Base-by-base conservation (phyloP, 441 rosid species). In the Brassica hybrid region DNA sequence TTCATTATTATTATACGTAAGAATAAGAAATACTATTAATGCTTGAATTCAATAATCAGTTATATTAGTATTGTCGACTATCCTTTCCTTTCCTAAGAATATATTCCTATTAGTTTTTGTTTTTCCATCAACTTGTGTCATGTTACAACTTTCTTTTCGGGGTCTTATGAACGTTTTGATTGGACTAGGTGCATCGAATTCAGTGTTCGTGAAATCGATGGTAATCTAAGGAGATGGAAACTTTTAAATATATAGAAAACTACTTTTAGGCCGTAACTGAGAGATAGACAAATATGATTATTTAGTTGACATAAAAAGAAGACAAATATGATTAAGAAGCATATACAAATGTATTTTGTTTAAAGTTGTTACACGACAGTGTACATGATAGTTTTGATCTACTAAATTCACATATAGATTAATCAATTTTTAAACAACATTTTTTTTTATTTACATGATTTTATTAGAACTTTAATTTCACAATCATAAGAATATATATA, bases 171-270 rank as follows among this genome's bases (percentile, higher is more conserved):
- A 43, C 50, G n/a, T 38, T 9, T 2, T 50, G 41, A 61, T 61
- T 62, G 7, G 13, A 63, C 19, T 32, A 72, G 50, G 19, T 63
- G 50, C 69, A 50, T 63, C 32, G 8, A 72, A 72, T 45, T 48
- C 61, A 27, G 18, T 7, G 59, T 62, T 62, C 36, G 41, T 1
- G 1, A 16, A 25, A 23, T 10, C 27, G 43, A 25, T 71, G 1
- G 18, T 27, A 27, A 7, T 71, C 41, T 23, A 10, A 59, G 43
- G 67, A 43, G 50, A 43, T 43, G 50, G n/a, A 43, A 34, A n/a
- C 6, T 12, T 61, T 27, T 61, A 61, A 3, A n/a, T n/a, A 30
- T 23, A 27, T 61, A 61, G 41, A 61, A 23, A 61, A 27, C 38
- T 23, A 25, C 10, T 60, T 27, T 32, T 50, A 45, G 16, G 52